Evolutionary conservation across 1,139 yeast species (phyloP).

Genomic region (Saccharomyces uvarum): DNA sequence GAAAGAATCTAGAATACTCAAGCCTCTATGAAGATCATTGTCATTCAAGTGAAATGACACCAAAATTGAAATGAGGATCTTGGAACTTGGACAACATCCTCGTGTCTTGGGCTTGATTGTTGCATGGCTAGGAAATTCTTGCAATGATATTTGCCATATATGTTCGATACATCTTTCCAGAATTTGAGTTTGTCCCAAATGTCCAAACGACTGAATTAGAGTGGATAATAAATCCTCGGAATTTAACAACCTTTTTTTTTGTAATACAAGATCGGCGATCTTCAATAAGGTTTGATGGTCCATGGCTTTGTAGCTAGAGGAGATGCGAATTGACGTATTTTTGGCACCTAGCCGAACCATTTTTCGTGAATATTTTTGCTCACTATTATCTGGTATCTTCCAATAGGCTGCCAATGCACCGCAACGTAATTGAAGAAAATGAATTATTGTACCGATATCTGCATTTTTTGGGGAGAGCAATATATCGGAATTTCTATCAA

Average conservation of each 20-base stretch:
- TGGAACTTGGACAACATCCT: slow-evolving; percentile 13
- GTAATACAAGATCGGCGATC: slow-evolving; percentile 10
- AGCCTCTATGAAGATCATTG: slow-evolving; percentile 13
- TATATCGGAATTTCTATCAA: slow-evolving; percentile 11
- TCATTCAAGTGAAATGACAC: slow-evolving; percentile 17
- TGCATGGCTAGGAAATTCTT: background rate
- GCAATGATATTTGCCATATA: slow-evolving; percentile 16
- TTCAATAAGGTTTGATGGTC: slow-evolving; percentile 7
- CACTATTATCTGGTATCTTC: slow-evolving; percentile 1
- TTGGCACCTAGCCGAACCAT: slow-evolving; percentile 6
- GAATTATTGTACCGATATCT: slow-evolving; percentile 17
- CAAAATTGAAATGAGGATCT: slow-evolving; percentile 18
- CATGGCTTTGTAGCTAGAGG: background rate
- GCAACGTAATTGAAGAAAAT: slow-evolving; percentile 7
- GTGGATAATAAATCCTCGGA: slow-evolving; percentile 14
- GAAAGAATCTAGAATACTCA: slow-evolving; percentile 17
- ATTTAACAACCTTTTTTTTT: slow-evolving; percentile 6
- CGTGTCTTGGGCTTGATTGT: background rate
- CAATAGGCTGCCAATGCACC: slow-evolving; percentile 2
- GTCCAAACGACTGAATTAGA: slow-evolving; percentile 23
- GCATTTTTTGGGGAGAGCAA: slow-evolving; percentile 3
- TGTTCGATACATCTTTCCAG: slow-evolving; percentile 15
- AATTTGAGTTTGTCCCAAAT: slow-evolving; percentile 13
- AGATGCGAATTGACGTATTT: slow-evolving; percentile 1
- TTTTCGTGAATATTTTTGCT: background rate